A percentile compares a stretch with the other conserved stretches of the same genome.
Conservation (phyloP, 768 basidiomycete genomes). For the Amanita polypyramis region DNA sequence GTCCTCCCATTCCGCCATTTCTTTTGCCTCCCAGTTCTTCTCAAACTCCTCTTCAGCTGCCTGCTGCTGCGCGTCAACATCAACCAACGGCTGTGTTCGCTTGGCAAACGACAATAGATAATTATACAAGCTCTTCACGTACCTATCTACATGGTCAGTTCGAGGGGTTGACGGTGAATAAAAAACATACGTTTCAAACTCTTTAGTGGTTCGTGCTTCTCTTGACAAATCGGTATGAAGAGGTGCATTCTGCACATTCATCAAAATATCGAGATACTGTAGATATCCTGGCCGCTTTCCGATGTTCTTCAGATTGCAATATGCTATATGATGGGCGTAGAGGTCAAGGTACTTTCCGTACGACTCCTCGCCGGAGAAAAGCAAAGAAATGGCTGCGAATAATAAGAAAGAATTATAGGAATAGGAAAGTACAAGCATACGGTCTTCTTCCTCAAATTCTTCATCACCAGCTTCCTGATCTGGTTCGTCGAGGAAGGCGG, state of each 20-base stretch:
- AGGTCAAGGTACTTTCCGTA: slow-evolving; percentile 94
- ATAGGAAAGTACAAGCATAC: slow-evolving; percentile 35
- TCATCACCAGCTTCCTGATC: slow-evolving; percentile 60
- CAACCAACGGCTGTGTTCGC: slow-evolving; percentile 74
- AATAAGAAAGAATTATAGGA: slow-evolving; percentile 6
- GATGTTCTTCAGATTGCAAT: slow-evolving; percentile 82
- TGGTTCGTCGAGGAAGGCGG: slow-evolving; percentile 68
- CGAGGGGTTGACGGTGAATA: not conserved
- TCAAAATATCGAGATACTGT: slow-evolving; percentile 85
- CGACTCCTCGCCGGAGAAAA: slow-evolving; percentile 95
- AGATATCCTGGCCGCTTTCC: slow-evolving; percentile 82
- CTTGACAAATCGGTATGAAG: slow-evolving; percentile 63
- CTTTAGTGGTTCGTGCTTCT: slow-evolving; percentile 58
- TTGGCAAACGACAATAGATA: slow-evolving; percentile 85
- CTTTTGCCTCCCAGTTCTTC: slow-evolving; percentile 67
- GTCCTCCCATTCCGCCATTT: slow-evolving; percentile 72
- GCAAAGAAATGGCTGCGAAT: slow-evolving; percentile 54
- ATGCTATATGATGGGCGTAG: slow-evolving; percentile 79
- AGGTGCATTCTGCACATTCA: slow-evolving; percentile 46
- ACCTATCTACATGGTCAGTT: slow-evolving; percentile 34
- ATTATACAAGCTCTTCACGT: slow-evolving; percentile 70
- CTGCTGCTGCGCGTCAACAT: slow-evolving; percentile 58
- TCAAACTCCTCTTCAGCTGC: slow-evolving; percentile 64
- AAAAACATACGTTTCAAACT: slow-evolving; percentile 62
- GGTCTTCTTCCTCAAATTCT: slow-evolving; percentile 78